Evolutionary conservation across 768 basidiomycete genomes (phyloP).

Genomic region (Kwoniella europaea): DNA sequence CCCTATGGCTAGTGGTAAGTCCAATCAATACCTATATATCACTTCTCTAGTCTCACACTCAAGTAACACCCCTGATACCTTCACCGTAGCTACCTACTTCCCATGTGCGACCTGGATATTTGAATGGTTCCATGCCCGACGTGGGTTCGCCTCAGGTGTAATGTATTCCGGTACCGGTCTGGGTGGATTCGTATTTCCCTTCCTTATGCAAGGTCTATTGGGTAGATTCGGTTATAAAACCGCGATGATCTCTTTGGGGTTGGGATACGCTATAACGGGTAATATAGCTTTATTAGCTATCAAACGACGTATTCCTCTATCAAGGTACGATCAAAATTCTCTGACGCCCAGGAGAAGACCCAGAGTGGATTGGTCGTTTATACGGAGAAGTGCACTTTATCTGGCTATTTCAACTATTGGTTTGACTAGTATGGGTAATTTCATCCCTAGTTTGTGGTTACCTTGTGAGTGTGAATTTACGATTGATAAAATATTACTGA

Average conservation of each 20-base stretch:
- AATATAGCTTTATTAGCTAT: constrained; percentile 38
- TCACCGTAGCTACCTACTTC: constrained; percentile 33
- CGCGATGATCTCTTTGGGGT: constrained; percentile 48
- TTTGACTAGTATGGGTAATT: constrained; percentile 48
- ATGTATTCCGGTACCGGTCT: constrained; percentile 49
- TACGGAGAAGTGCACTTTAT: constrained; percentile 30
- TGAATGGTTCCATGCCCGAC: constrained; percentile 50
- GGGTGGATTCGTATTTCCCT: constrained; percentile 53
- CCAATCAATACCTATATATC: neutral
- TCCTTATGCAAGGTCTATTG: constrained; percentile 45
- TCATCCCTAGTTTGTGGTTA: constrained; percentile 50
- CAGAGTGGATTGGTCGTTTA: constrained; percentile 31
- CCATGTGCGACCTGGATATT: constrained; percentile 49
- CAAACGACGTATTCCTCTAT: constrained; percentile 46
- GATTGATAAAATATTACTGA: no score
- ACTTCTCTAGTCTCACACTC: neutral
- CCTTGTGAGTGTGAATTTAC: constrained; percentile 31
- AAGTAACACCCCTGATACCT: neutral
- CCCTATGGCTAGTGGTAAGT: constrained; percentile 38
- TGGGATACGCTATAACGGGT: constrained; percentile 37
- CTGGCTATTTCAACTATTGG: constrained; percentile 38
- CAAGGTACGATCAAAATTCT: constrained; percentile 14
- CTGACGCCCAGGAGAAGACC: neutral
- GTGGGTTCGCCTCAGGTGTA: constrained; percentile 50
- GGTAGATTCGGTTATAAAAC: constrained; percentile 48